A percentile compares a stretch with the other conserved stretches of the same genome.
Conservation (phyloP, 768 basidiomycete species). For the Tylopilus rubrobrunneus region DNA sequence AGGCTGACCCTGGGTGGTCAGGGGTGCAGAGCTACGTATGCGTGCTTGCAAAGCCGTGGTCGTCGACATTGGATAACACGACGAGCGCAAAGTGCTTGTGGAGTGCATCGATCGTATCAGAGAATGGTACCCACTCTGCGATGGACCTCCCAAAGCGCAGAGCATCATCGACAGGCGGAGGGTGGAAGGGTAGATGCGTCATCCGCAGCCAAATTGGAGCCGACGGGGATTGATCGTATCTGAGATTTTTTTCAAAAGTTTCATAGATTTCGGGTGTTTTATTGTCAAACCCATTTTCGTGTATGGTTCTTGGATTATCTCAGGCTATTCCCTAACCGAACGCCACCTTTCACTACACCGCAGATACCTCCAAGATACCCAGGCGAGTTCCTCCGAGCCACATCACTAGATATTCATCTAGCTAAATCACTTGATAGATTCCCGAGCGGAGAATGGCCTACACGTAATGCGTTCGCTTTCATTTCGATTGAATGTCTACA, state of each 20-base stretch:
- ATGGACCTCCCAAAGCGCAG: constrained; percentile 59
- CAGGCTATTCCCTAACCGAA: background rate
- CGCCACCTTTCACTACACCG: background rate
- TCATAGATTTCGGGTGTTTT: background rate
- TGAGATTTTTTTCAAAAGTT: background rate
- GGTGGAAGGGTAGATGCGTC: background rate
- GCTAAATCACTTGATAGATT: constrained; percentile 38
- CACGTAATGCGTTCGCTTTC: constrained; percentile 22
- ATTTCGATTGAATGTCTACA: too few species aligned
- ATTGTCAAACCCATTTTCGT: background rate
- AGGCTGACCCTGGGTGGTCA: constrained; percentile 23
- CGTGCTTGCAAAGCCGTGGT: constrained; percentile 56
- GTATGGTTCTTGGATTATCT: background rate
- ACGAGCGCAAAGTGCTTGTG: constrained; percentile 60
- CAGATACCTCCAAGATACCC: constrained; percentile 67
- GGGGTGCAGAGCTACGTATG: constrained; percentile 43
- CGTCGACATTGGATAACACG: constrained; percentile 76
- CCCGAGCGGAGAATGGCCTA: constrained; percentile 53
- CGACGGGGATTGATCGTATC: background rate
- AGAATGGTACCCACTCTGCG: constrained; percentile 59
- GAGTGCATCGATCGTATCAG: constrained; percentile 61
- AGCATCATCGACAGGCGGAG: constrained; percentile 26
- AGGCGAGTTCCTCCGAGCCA: constrained; percentile 36
- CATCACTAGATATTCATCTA: background rate
- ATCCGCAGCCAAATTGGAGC: background rate